Evolutionary conservation across 163 green algal species (phyloP), one percentile per base, ranked within the genome.

Genomic region (Scenedesmus sp.): DNA sequence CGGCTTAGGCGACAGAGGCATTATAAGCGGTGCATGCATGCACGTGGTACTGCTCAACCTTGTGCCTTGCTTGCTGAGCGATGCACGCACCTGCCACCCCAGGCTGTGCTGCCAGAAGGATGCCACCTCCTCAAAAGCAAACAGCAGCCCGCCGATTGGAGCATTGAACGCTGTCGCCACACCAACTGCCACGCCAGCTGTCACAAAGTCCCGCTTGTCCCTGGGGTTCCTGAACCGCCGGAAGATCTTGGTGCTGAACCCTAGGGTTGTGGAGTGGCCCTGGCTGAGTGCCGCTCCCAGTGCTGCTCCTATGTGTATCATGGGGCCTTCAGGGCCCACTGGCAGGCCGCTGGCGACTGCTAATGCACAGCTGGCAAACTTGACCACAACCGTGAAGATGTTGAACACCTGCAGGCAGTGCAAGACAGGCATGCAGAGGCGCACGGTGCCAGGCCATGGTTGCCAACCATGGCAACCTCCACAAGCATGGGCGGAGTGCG

Each of bases 171-270:
- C 97, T 26, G 96, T 93, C 10, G 97, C 97, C 13, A 98, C 96
- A 30, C 97, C 97, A 46, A 97, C 97, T 6, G 96, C 93, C 37
- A 96, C 96, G 10, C 97, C 97, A 24, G 97, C 97, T 6, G 97
- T 99, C 42, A 99, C 97, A 95, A 99, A 99, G 92, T 99, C 97
- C 3, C 97, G 95, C 92, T 98, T 98, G 94, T 99, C 96, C 92
- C 97, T 98, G 70, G 96, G 96, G 94, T 98, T 98, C 30, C 97
- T 95, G 89, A 99, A 98, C 61, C 96, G 95, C 85, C 92, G 93
- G 92, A 98, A 98, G 4, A 98, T 87, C 1, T 90, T 89, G 33
- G 95, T 97, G 80, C 92, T 94, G 84, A 97, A 98, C 86, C 95
- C 94, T 83, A 98, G 90, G 3, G 96, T 98, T 24, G 97, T 98